These are phyloP conservation scores for Cryptococcus sp. DNA, from an alignment of 1,284 basidiomycete species.

Conservation along the genomic window DNA sequence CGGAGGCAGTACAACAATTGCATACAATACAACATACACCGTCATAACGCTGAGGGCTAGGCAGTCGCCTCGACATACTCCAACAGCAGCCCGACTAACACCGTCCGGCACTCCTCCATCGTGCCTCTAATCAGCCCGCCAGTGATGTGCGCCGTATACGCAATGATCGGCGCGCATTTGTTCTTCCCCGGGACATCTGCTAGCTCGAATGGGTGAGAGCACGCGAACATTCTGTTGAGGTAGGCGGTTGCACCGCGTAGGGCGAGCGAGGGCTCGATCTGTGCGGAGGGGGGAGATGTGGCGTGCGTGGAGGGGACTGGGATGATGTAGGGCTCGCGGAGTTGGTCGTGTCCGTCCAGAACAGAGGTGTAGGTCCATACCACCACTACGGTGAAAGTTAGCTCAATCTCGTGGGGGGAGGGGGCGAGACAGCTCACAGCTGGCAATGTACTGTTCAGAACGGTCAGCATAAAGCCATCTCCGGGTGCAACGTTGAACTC, in stretches of 20 bases:
- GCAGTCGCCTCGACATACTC: conserved; percentile 8
- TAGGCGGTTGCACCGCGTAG: conserved; percentile 21
- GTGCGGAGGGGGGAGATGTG: neutral
- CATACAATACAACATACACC: too few species aligned
- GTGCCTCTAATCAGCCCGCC: conserved; percentile 21
- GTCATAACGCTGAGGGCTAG: too few species aligned
- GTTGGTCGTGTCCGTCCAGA: conserved; percentile 19
- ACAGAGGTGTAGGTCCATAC: conserved; percentile 25
- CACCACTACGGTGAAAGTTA: conserved; percentile 16
- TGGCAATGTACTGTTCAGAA: conserved; percentile 14
- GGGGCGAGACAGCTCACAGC: conserved; percentile 5
- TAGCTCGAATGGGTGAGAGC: conserved; percentile 8
- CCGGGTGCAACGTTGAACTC: conserved; percentile 1
- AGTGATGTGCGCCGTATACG: conserved; percentile 26
- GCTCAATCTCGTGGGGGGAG: neutral
- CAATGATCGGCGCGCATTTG: conserved; percentile 21
- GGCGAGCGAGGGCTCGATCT: conserved; percentile 26
- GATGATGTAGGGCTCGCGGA: conserved; percentile 15
- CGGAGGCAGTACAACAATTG: too few species aligned
- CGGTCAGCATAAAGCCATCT: neutral
- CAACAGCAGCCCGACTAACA: conserved; percentile 19
- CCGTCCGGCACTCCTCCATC: conserved; percentile 23
- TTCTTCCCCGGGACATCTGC: conserved; percentile 19
- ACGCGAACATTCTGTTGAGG: conserved; percentile 13
- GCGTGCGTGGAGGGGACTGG: neutral